Base-by-base conservation (phyloP, 73 alveolate species). In the Urostyla sp. region DNA sequence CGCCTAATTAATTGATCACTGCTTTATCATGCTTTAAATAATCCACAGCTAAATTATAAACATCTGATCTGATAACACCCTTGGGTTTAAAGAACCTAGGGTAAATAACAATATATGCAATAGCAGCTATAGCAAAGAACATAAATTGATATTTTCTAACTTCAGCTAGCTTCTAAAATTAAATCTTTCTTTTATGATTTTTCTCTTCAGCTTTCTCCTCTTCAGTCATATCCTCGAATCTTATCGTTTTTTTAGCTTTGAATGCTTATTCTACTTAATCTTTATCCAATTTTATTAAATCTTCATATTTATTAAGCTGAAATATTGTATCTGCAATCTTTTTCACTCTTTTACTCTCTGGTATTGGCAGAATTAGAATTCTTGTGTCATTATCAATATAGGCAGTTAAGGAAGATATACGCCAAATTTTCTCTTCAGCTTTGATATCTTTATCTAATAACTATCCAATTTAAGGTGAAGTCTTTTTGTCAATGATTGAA, bases 301-400 rank as follows among this genome's bases (percentile, higher is more conserved):
- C 91, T 6, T 55, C 63, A 16, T 44, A 27, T 18, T 43, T 44
- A 23, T 53, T 26, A 38, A 72, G 30, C 20, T 59, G 37, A 44
- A 72, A 83, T 24, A 27, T 24, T 21, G 91, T 83, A 28, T 83
- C 91, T 27, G 34, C 8, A 37, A 83, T 60, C 69, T 48, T 67
- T 18, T 40, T 59, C n/a, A 16, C 16, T 11, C 91, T 35, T 48
- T 66, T 83, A 31, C 83, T 56, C 57, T 83, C 91, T 1, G 91
- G 91, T 24, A 83, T 32, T 1, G 91, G 91, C 10, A 67, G 74
- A 27, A 83, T 35, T n/a, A 83, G 59, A 3, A 83, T 66, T 18
- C 67, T 79, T 18, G 91, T 83, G 52, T 83, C 91, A 18, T 52
- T 75, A 45, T 83, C 91, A 11, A 83, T 80, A 23, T 32, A 72